A percentile compares a stretch with the other conserved stretches of the same genome.
Evolutionary conservation across 495 filamentous ascomycete genomes (phyloP).

Genomic region (Xylaria castorea): DNA sequence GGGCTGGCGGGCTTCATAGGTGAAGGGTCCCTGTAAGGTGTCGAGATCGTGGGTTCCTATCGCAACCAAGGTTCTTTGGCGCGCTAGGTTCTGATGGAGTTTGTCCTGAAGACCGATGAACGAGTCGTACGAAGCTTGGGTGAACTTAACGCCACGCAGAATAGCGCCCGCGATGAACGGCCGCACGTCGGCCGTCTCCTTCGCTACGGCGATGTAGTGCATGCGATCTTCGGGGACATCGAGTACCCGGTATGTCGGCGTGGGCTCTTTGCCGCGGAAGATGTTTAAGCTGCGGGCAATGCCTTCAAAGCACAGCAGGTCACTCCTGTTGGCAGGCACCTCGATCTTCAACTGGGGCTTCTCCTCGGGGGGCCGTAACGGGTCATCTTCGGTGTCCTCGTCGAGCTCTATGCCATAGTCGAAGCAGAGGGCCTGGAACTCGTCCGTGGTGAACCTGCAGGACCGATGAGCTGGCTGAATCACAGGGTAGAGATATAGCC

Average conservation of each 20-base stretch:
- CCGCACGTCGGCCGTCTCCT: conserved; percentile 80
- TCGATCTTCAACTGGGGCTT: conserved; percentile 96
- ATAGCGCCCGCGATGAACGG: conserved; percentile 88
- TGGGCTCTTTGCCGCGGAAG: conserved; percentile 75
- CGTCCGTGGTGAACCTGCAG: conserved; percentile 81
- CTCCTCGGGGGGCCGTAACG: conserved; percentile 78
- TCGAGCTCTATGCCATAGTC: conserved; percentile 98
- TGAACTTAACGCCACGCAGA: conserved; percentile 89
- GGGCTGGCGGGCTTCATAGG: conserved; percentile 91
- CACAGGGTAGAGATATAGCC: conserved; percentile 23
- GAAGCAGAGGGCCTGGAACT: conserved; percentile 97
- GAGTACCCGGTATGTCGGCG: conserved; percentile 79
- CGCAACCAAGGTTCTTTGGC: conserved; percentile 89
- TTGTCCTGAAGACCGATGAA: conserved; percentile 99
- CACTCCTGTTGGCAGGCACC: conserved; percentile 98
- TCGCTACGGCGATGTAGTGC: conserved; percentile 77
- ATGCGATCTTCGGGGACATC: conserved; percentile 74
- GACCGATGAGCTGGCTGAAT: conserved; percentile 30
- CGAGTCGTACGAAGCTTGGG: conserved; percentile 86
- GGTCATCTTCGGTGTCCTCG: conserved; percentile 84
- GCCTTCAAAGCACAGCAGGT: conserved; percentile 98
- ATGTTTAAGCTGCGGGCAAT: conserved; percentile 95
- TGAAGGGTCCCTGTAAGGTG: conserved; percentile 92
- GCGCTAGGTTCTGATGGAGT: conserved; percentile 93
- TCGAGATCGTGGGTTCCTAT: conserved; percentile 98